Evolutionary conservation across 1,284 basidiomycete genomes (phyloP).

Genomic region (Chiua sp.): DNA sequence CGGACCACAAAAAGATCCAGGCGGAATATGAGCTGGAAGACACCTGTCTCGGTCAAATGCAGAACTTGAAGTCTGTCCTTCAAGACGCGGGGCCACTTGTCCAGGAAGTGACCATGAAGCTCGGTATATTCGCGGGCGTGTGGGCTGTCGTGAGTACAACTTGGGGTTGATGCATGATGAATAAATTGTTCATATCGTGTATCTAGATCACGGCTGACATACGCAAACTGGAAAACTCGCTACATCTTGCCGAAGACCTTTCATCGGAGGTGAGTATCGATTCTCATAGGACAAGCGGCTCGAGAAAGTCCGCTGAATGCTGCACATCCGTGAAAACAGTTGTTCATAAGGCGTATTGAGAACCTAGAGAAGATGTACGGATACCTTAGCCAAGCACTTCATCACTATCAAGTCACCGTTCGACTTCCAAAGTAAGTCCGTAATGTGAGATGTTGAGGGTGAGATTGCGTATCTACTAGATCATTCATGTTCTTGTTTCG

Average conservation of each 20-base stretch:
- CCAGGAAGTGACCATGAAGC: constrained; percentile 21
- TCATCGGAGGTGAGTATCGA: constrained; percentile 14
- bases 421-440: constrained; percentile 9
- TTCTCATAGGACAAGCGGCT: too few relatives aligned
- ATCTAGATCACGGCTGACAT: constrained; percentile 27
- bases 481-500: too few relatives aligned
- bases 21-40: constrained; percentile 15
- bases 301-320: background rate
- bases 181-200: background rate
- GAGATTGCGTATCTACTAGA: too few relatives aligned
- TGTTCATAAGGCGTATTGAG: constrained; percentile 20
- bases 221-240: constrained; percentile 10
- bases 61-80: constrained; percentile 3
- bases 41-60: constrained; percentile 13
- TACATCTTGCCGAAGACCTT: constrained; percentile 14
- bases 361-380: constrained; percentile 25
- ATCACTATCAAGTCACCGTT: constrained; percentile 26
- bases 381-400: constrained; percentile 26
- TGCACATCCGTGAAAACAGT: background rate
- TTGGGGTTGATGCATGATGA: too few relatives aligned
- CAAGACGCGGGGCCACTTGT: constrained; percentile 18
- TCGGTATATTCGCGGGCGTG: constrained; percentile 22
- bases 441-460: too few relatives aligned
- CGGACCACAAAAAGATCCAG: constrained; percentile 6
- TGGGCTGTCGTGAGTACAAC: constrained; percentile 29